A percentile compares a stretch with the other conserved stretches of the same genome.
Conservation (phyloP, 2,329 filamentous ascomycete genomes). For the Didymella arachidicola region DNA sequence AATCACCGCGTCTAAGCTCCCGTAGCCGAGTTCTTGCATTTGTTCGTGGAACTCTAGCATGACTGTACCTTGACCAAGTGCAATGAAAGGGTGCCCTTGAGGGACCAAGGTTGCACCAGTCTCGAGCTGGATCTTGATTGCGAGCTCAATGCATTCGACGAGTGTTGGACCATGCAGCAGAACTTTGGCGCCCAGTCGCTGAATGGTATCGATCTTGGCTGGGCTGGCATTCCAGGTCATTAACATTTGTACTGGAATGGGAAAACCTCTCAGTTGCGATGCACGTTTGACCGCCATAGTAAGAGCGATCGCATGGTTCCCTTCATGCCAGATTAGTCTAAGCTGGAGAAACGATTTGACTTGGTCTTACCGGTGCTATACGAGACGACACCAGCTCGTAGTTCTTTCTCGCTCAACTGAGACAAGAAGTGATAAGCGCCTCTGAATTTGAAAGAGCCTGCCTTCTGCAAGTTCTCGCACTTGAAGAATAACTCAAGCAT, state of each 20-base stretch:
- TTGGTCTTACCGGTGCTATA: constrained; percentile 4
- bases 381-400: constrained; percentile 2
- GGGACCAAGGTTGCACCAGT: constrained; percentile 6
- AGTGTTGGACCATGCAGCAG: constrained; percentile 4
- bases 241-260: constrained; percentile 2
- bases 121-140: neutral
- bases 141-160: constrained; percentile 5
- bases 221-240: constrained; percentile 5
- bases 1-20: constrained; percentile 3
- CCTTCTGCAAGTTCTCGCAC: constrained; percentile 6
- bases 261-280: constrained; percentile 2
- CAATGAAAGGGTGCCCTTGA: constrained; percentile 2
- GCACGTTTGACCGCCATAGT: constrained; percentile 2
- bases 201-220: constrained; percentile 5
- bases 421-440: constrained; percentile 4
- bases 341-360: neutral
- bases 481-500: constrained; percentile 7
- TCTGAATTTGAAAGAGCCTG: constrained; percentile 6
- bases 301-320: constrained; percentile 4
- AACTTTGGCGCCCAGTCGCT: neutral
- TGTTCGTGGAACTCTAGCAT: constrained; percentile 5
- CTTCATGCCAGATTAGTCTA: neutral
- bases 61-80: constrained; percentile 2
- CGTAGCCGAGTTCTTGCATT: constrained; percentile 4
- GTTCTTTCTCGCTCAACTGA: neutral